phyloP scores from a whole-genome alignment of 257 asterid species.

The Nicotiana tabacum region DNA sequence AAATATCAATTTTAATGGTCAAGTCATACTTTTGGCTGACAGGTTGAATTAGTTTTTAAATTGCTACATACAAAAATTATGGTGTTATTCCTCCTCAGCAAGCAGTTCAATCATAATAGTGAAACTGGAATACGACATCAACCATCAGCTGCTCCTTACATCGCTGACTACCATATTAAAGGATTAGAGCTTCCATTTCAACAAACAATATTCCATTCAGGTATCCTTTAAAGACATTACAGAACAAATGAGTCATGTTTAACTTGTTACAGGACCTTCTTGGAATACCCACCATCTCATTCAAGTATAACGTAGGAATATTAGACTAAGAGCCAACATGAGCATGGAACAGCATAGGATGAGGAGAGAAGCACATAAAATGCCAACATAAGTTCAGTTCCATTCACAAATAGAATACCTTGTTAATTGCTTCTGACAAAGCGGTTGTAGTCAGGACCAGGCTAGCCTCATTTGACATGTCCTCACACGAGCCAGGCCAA shows the following conservation, averaged over 20 bases:
- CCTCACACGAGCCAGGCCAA: conserved; percentile 95
- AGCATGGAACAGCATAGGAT: neutral
- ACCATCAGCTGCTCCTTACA: neutral
- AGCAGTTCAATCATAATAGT: neutral
- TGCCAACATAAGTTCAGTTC: neutral
- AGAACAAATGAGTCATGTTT: neutral
- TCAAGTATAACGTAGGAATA: neutral
- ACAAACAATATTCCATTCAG: neutral
- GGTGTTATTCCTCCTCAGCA: neutral
- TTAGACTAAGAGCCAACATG: neutral
- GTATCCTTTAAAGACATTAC: neutral
- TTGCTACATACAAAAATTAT: neutral
- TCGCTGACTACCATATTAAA: neutral
- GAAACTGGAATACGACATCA: neutral
- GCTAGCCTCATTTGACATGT: conserved; percentile 66
- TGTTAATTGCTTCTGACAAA: conserved; percentile 71
- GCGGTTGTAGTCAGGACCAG: conserved; percentile 85
- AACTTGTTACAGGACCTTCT: neutral
- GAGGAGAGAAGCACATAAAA: conserved; percentile 1
- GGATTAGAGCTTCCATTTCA: neutral
- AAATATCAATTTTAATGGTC: neutral
- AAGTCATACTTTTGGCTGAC: neutral
- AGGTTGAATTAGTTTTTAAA: neutral
- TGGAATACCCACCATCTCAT: neutral
- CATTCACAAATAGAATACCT: conserved; percentile 39